These are phyloP conservation scores for Aspergillus ustus DNA, from an alignment of 2,329 filamentous ascomycete genomes.

Conservation along the genomic window DNA sequence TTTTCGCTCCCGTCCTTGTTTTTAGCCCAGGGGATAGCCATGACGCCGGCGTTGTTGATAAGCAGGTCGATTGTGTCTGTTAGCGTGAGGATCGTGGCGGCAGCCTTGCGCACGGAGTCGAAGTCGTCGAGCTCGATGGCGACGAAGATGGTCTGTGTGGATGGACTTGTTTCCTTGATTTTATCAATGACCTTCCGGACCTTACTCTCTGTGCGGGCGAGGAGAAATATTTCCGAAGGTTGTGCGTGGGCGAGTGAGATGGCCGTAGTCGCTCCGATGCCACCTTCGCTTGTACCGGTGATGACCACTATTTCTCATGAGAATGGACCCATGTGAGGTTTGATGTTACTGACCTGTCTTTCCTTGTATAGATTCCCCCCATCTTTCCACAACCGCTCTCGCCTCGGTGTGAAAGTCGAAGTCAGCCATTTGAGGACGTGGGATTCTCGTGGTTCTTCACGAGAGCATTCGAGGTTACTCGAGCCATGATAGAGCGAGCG, in stretches of 20 bases:
- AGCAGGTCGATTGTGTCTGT: slow-evolving; percentile 30
- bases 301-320: background rate
- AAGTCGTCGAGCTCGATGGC: background rate
- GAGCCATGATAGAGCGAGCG: too few relatives aligned
- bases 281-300: background rate
- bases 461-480: too few relatives aligned
- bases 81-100: background rate
- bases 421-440: too few relatives aligned
- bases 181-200: background rate
- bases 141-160: background rate
- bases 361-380: too few relatives aligned
- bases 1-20: slow-evolving; percentile 39
- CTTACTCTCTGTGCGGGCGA: background rate
- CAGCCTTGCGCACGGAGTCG: background rate
- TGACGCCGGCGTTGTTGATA: slow-evolving; percentile 42
- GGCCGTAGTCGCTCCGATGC: too few relatives aligned
- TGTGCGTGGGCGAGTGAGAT: background rate
- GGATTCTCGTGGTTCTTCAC: too few relatives aligned
- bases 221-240: background rate
- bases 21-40: slow-evolving; percentile 30
- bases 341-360: too few relatives aligned
- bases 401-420: too few relatives aligned
- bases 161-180: slow-evolving; percentile 12
- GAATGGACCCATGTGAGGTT: too few relatives aligned
- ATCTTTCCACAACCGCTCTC: too few relatives aligned